Evolutionary conservation across 495 filamentous ascomycete species (phyloP).

Genomic region (Aspergillus homomorphus): DNA sequence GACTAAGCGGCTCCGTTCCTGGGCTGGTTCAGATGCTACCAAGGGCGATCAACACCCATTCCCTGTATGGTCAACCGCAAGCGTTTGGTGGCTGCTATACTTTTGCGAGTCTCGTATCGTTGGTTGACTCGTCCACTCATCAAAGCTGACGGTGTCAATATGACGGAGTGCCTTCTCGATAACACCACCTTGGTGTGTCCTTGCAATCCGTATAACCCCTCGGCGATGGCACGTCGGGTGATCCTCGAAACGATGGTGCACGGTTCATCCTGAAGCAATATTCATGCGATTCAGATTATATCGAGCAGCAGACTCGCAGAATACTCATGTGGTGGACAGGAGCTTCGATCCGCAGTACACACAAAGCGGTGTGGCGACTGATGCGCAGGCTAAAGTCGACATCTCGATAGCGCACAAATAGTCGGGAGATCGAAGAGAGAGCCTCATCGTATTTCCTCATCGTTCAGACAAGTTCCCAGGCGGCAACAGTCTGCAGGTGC

Average conservation of each 20-base stretch:
- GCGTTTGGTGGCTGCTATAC: background rate
- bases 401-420: background rate
- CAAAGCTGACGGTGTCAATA: background rate
- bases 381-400: background rate
- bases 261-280: background rate
- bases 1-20: background rate
- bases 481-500: background rate
- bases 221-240: background rate
- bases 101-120: background rate
- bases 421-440: too few relatives aligned
- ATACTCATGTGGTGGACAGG: background rate
- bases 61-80: background rate
- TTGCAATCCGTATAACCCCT: background rate
- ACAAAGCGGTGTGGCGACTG: background rate
- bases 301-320: too few relatives aligned
- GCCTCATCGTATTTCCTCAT: too few relatives aligned
- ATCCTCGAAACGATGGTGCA: background rate
- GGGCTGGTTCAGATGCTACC: background rate
- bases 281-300: too few relatives aligned
- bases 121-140: background rate
- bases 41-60: too few relatives aligned
- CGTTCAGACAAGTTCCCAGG: too few relatives aligned
- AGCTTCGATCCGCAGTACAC: background rate
- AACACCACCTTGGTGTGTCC: background rate
- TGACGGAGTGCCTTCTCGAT: background rate